Percentiles rank a stretch among this genome's conserved stretches.
phyloP scores from a whole-genome alignment of 306 rosid species.

The Boehmeria nivea region DNA sequence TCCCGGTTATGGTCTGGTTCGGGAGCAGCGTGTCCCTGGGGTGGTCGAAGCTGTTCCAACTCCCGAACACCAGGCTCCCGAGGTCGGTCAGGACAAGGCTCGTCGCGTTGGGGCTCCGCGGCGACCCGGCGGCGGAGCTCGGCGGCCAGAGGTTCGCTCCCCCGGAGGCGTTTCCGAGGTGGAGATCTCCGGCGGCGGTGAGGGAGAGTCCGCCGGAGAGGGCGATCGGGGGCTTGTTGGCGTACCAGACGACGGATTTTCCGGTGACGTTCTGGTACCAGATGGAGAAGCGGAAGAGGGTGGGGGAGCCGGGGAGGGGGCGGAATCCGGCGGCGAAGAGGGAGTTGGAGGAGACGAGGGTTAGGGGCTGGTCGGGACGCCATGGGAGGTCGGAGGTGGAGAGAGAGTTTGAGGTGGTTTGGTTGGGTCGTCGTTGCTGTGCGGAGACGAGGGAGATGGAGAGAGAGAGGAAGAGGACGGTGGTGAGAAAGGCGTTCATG shows the following conservation, averaged over 20 bases:
- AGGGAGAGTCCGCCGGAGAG: conserved; percentile 27
- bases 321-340: conserved; percentile 58
- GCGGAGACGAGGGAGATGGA: conserved; percentile 27
- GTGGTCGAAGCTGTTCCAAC: conserved; percentile 46
- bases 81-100: conserved; percentile 25
- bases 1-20: conserved; percentile 30
- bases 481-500: neutral
- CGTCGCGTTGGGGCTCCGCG: conserved; percentile 24
- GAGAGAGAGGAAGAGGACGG: conserved; percentile 14
- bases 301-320: conserved; percentile 14
- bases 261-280: conserved; percentile 36
- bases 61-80: conserved; percentile 42
- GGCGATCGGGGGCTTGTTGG: conserved; percentile 9
- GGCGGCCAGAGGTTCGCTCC: conserved; percentile 19
- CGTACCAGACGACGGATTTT: conserved; percentile 40
- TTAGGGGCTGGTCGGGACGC: conserved; percentile 34
- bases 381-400: conserved; percentile 46
- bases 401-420: conserved; percentile 29
- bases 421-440: conserved; percentile 12
- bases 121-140: neutral
- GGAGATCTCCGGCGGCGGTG: conserved; percentile 37
- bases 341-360: conserved; percentile 43
- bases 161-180: conserved; percentile 18
- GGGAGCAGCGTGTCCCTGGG: conserved; percentile 63
- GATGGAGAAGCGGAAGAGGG: conserved; percentile 50